Evolutionary conservation across 179 eudicot species (phyloP).

Genomic region (Camellia oleifera): DNA sequence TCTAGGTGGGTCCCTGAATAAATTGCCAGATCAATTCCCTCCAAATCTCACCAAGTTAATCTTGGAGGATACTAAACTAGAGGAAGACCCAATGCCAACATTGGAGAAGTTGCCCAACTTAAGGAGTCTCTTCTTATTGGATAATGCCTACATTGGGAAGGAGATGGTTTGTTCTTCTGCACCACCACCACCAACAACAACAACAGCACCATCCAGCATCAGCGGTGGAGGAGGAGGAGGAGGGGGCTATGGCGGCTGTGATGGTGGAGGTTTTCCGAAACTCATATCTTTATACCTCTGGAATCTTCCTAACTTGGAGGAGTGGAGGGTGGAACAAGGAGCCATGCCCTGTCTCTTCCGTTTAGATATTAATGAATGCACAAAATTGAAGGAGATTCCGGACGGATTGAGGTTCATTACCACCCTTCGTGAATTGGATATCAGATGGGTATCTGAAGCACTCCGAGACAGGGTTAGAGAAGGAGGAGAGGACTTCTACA

Average conservation of each 20-base stretch:
- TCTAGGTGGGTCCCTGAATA: background rate
- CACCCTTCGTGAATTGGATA: constrained; percentile 21
- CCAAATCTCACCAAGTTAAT: constrained; percentile 7
- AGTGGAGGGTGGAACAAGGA: constrained; percentile 32
- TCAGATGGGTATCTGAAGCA: constrained; percentile 18
- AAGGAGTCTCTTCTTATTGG: constrained; percentile 6
- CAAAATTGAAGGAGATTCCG: constrained; percentile 25
- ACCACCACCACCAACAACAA: background rate
- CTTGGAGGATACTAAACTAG: background rate
- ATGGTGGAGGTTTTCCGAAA: constrained; percentile 24
- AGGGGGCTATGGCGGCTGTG: background rate
- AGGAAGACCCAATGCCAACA: constrained; percentile 21
- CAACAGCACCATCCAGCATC: background rate
- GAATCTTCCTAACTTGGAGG: constrained; percentile 14
- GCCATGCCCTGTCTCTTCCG: constrained; percentile 29
- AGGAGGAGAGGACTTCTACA: constrained; percentile 32
- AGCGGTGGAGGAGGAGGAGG: background rate
- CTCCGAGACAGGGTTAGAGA: constrained; percentile 15
- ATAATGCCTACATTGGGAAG: constrained; percentile 5
- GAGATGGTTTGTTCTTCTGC: constrained; percentile 11
- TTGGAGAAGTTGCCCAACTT: constrained; percentile 27
- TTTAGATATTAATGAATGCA: constrained; percentile 15
- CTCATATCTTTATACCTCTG: constrained; percentile 22
- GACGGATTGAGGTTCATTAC: constrained; percentile 23
- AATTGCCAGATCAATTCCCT: background rate